Conservation (phyloP, 352 stramenopile genomes). For the Phytopythium boreale region DNA sequence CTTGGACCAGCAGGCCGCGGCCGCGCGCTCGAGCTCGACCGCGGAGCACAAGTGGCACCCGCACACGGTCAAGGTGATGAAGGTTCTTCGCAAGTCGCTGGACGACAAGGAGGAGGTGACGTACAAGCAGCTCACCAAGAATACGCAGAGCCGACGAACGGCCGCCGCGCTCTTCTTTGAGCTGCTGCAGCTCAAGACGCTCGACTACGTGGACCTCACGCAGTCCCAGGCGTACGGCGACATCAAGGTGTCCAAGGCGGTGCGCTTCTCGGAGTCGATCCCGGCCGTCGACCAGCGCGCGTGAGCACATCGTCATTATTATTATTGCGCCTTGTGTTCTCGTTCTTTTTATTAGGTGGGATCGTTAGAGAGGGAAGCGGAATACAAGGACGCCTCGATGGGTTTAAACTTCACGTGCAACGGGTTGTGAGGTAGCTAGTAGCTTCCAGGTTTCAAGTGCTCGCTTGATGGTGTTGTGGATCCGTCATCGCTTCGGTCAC, state of each 20-base stretch:
- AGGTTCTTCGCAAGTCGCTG: constrained; percentile 75
- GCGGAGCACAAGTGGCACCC: constrained; percentile 96
- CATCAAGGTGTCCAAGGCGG: constrained; percentile 87
- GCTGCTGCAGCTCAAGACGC: constrained; percentile 96
- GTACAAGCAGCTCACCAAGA: constrained; percentile 85
- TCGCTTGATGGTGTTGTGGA: not conserved
- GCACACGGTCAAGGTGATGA: constrained; percentile 96
- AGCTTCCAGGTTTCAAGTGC: not conserved
- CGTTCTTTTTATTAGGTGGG: not conserved
- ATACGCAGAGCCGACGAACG: constrained; percentile 81
- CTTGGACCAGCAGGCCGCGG: constrained; percentile 34
- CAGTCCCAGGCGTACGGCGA: constrained; percentile 93
- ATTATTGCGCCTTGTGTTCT: constrained; percentile 2
- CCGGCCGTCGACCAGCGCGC: constrained; percentile 62
- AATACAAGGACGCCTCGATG: not conserved
- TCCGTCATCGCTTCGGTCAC: constrained; percentile 1
- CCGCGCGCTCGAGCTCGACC: constrained; percentile 30
- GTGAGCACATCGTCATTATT: constrained; percentile 3
- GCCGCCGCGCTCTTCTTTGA: constrained; percentile 96
- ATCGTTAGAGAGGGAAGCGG: not conserved
- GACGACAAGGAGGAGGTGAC: constrained; percentile 77
- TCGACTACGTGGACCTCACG: constrained; percentile 95
- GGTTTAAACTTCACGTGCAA: not conserved
- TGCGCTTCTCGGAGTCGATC: constrained; percentile 70
- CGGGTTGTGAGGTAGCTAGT: not conserved